Base-by-base conservation (phyloP, 139 green algal species). In the Volvox africanus region DNA sequence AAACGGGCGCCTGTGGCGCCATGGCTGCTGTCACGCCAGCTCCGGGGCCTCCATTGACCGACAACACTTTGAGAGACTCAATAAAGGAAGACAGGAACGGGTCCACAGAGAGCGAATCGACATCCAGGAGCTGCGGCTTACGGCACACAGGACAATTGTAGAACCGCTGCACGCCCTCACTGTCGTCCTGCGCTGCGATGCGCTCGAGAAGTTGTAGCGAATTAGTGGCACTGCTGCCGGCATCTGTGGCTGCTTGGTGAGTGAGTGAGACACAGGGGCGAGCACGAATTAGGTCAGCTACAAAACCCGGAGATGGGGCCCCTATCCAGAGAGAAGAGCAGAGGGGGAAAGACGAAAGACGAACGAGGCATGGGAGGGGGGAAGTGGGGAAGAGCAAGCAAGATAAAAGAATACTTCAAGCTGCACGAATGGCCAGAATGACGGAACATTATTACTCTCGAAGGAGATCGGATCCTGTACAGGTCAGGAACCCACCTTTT, bases 81-180 rank as follows among this genome's bases (percentile, higher is more conserved):
- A 98, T 91, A 92, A 97, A 98, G 36, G 85, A 89, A 19, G 90
- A 89, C 68, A 98, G 94, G 82, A 96, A 93, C 0, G 89, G 77
- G 90, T 98, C 96, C 32, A 98, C 95, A 26, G 95, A 87, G n/a
- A 99, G 93, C 3, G 88, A 89, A 88, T 98, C 96, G 21, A 98
- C 86, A 82, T 98, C 94, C 61, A 98, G 92, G 26, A 97, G 82
- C 81, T 96, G 94, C 16, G 95, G 92, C 90, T 96, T 95, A 26
- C 97, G 92, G 94, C 97, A 99, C 17, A 98, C 94, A 0, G 96
- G 96, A 93, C 97, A 98, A 91, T 93, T 92, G 93, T 96, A 97
- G 92, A 93, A 95, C 36, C 89, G 78, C 71, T 89, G 88, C 88
- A 69, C 68, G 1, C 20, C 62, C 35, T 92, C 82, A 0, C 26